Evolutionary conservation across 345 rosid species (phyloP).

Genomic region (Bruguiera parviflora): DNA sequence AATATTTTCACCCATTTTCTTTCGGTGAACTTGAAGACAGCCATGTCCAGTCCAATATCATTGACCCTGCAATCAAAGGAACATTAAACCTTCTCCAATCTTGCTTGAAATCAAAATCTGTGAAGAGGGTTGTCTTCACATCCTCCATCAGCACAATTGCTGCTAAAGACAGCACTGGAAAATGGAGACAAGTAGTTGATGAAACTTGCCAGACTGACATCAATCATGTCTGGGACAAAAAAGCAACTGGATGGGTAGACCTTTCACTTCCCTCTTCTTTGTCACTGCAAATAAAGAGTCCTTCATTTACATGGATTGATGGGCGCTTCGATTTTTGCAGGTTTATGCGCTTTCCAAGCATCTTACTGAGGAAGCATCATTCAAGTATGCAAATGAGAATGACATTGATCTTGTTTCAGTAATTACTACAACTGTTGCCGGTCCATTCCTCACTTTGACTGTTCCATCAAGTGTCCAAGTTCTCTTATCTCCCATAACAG

Average conservation of each 20-base stretch:
- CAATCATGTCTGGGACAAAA: slow-evolving; percentile 47
- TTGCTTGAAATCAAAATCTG: slow-evolving; percentile 60
- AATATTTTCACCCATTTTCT: not conserved
- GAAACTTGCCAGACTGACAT: slow-evolving; percentile 61
- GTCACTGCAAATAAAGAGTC: not conserved
- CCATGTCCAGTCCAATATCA: slow-evolving; percentile 46
- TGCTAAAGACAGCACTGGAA: slow-evolving; percentile 52
- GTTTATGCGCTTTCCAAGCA: slow-evolving; percentile 70
- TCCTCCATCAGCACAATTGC: slow-evolving; percentile 83
- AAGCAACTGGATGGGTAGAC: slow-evolving; percentile 83
- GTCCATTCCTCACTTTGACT: slow-evolving; percentile 56
- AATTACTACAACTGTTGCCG: slow-evolving; percentile 66
- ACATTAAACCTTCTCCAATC: slow-evolving; percentile 66
- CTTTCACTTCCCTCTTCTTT: not conserved
- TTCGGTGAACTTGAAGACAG: slow-evolving; percentile 35
- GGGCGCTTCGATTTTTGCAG: slow-evolving; percentile 29
- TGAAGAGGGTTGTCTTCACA: slow-evolving; percentile 74
- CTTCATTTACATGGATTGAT: not conserved
- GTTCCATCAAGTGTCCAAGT: slow-evolving; percentile 76
- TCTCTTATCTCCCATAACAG: slow-evolving; percentile 71
- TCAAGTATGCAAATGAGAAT: slow-evolving; percentile 51
- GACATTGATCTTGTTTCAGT: slow-evolving; percentile 65
- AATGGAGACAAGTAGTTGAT: slow-evolving; percentile 58
- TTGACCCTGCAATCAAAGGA: slow-evolving; percentile 63
- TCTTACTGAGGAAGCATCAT: slow-evolving; percentile 74